Evolutionary conservation across 495 filamentous ascomycete species (phyloP).

Genomic region (Venustampulla echinocandica): DNA sequence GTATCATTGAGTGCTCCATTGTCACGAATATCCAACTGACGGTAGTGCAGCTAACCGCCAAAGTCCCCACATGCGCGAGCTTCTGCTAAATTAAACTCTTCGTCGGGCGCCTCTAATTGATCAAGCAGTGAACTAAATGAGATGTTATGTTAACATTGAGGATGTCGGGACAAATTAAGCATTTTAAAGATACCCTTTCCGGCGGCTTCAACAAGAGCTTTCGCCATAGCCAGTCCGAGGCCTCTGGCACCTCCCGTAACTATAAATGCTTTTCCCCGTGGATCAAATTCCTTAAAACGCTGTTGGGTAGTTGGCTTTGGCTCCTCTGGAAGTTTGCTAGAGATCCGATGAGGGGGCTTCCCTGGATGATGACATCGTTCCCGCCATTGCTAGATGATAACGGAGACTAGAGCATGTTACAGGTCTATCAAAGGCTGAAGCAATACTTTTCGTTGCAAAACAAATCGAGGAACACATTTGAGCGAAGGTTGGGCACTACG

Average conservation of each 20-base stretch:
- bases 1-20: too few species aligned
- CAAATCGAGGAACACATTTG: too few species aligned
- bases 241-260: constrained; percentile 57
- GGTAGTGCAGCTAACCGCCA: constrained; percentile 52
- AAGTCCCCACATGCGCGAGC: constrained; percentile 37
- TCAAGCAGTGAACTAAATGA: constrained; percentile 55
- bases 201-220: constrained; percentile 62
- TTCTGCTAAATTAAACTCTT: constrained; percentile 42
- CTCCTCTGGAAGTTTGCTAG: too few species aligned
- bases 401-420: too few species aligned
- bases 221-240: constrained; percentile 56
- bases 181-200: constrained; percentile 51
- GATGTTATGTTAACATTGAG: constrained; percentile 6
- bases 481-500: too few species aligned
- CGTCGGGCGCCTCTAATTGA: constrained; percentile 38
- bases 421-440: too few species aligned
- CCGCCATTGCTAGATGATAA: too few species aligned
- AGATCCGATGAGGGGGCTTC: too few species aligned
- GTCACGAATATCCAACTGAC: constrained; percentile 56
- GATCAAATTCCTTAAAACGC: constrained; percentile 37
- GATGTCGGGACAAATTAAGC: not conserved
- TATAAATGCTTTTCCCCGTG: constrained; percentile 48
- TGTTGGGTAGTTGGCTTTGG: too few species aligned
- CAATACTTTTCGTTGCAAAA: too few species aligned
- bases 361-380: too few species aligned